These are phyloP conservation scores for Scheffersomyces segobiensis DNA, from an alignment of 1,139 yeast genomes.

Conservation along the genomic window DNA sequence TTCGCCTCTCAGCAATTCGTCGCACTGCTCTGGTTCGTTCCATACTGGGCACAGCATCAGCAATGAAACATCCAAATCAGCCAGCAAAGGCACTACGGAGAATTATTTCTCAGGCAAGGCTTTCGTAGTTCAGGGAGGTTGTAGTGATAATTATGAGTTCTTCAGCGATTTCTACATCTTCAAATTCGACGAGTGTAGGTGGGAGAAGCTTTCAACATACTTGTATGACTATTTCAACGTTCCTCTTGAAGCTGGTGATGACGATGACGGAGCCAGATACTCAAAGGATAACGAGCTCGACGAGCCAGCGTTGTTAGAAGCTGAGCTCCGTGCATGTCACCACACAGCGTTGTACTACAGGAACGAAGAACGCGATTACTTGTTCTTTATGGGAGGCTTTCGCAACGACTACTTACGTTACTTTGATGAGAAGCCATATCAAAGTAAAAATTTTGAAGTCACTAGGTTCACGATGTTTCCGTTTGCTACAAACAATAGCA, in stretches of 20 bases:
- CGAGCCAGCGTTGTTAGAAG: constrained; percentile 35
- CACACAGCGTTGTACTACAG: constrained; percentile 40
- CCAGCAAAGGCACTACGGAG: constrained; percentile 7
- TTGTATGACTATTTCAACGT: constrained; percentile 37
- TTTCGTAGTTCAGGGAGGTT: constrained; percentile 45
- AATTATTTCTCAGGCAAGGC: constrained; percentile 28
- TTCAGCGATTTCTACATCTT: constrained; percentile 39
- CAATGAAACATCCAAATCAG: not conserved
- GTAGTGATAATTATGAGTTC: constrained; percentile 28
- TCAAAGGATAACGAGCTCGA: constrained; percentile 25
- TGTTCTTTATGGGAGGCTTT: constrained; percentile 46
- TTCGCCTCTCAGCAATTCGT: constrained; percentile 8
- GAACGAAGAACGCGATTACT: constrained; percentile 36
- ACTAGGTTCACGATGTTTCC: constrained; percentile 34
- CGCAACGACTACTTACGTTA: constrained; percentile 36
- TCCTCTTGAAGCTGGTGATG: constrained; percentile 28
- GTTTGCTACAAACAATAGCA: constrained; percentile 27
- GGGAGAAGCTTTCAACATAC: constrained; percentile 37
- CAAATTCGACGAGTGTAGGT: constrained; percentile 33
- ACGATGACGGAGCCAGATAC: constrained; percentile 25
- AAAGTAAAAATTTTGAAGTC: constrained; percentile 38
- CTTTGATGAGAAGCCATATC: constrained; percentile 31
- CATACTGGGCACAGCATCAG: constrained; percentile 13
- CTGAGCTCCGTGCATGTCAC: constrained; percentile 46
- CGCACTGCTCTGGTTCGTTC: constrained; percentile 12